Evolutionary conservation across 208 protist genomes (phyloP).

Genomic region (Wallacemonas sp.): DNA sequence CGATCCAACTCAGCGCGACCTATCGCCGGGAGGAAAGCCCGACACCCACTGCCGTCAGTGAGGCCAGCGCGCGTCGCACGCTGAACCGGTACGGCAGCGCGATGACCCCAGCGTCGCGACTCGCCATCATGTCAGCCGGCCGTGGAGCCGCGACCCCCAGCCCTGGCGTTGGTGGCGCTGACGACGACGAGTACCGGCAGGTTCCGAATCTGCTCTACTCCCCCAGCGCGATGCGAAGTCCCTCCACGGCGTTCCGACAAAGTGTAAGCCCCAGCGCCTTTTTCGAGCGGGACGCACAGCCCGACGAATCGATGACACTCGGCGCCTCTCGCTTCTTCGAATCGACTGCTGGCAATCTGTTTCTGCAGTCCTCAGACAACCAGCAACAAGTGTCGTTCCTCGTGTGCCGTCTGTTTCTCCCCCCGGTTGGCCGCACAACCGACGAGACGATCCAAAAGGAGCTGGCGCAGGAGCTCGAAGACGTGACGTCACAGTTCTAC

Average conservation of each 20-base stretch:
- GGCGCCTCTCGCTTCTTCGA: conserved; percentile 15
- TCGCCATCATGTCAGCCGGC: conserved; percentile 11
- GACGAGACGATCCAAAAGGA: conserved; percentile 7
- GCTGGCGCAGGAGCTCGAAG: conserved; percentile 5
- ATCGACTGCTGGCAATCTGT: conserved; percentile 1
- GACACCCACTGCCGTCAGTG: neutral
- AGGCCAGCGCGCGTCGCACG: neutral
- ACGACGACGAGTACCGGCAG: conserved; percentile 1
- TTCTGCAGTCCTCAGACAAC: neutral
- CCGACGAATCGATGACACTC: conserved; percentile 9
- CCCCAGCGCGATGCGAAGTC: conserved; percentile 1
- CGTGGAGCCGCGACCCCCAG: neutral
- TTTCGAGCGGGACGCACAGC: conserved; percentile 8
- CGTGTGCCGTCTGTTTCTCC: conserved; percentile 40
- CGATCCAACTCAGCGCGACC: neutral
- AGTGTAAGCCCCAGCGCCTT: conserved; percentile 1
- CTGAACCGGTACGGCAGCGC: neutral
- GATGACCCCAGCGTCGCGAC: neutral
- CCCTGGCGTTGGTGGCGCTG: neutral
- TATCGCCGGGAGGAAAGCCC: conserved; percentile 2
- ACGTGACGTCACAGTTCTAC: conserved; percentile 31
- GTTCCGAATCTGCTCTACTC: neutral
- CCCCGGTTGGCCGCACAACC: neutral
- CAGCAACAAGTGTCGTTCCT: conserved; percentile 33
- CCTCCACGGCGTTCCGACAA: neutral